Percentiles rank a stretch among this genome's conserved stretches.
phyloP scores from a whole-genome alignment of 305 asterid species.

The Fraxinus angustifolia region DNA sequence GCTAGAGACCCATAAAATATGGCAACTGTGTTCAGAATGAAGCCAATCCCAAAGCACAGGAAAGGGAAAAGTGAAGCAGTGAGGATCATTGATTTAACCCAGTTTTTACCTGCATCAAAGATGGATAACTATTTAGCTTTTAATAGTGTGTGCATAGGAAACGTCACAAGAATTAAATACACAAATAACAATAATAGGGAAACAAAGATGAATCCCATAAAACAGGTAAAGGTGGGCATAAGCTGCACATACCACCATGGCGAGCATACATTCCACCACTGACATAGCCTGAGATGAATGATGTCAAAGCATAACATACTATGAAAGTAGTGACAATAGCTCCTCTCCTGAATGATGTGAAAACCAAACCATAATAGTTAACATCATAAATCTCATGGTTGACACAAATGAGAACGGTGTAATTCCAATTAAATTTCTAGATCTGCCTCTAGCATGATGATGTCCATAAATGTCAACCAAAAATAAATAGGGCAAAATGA shows the following conservation, averaged over 20 bases:
- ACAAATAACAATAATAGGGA: not conserved
- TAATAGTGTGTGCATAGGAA: not conserved
- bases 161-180: not conserved
- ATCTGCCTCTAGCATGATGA: not conserved
- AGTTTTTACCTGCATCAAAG: constrained; percentile 41
- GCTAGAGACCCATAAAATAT: constrained; percentile 58
- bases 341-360: constrained; percentile 42
- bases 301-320: constrained; percentile 52
- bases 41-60: constrained; percentile 55
- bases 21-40: constrained; percentile 49
- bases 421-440: not conserved
- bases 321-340: constrained; percentile 52
- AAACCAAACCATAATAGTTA: not conserved
- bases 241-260: constrained; percentile 42
- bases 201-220: not conserved
- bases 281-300: constrained; percentile 52
- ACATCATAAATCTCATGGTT: not conserved
- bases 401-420: not conserved
- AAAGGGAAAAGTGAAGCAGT: constrained; percentile 54
- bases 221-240: not conserved
- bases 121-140: not conserved
- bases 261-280: constrained; percentile 61
- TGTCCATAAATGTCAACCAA: not conserved
- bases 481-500: not conserved
- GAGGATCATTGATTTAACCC: constrained; percentile 54